Evolutionary conservation across 345 rosid genomes (phyloP), one percentile per base, ranked within the genome.

Genomic region (Eucalyptus regnans): DNA sequence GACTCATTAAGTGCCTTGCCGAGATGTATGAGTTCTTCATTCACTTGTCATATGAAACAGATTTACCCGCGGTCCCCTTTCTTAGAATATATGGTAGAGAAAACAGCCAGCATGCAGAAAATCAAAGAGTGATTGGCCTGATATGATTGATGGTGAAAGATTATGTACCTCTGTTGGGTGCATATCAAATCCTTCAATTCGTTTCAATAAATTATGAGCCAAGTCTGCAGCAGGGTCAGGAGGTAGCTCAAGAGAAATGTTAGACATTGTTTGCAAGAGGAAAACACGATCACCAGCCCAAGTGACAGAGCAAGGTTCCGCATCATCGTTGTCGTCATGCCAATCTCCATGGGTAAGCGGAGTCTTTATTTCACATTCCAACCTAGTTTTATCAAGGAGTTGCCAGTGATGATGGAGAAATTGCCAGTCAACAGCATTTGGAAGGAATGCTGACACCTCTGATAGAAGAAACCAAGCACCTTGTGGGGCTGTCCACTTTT

Each of bases 401-500:
- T 92, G 92, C 99, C 99, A 98, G 87, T 96, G 97, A 92, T 96
- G 98, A 92, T 94, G 96, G 89, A 98, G 99, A 90, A 98, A 97
- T 90, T 96, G 97, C 99, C 99, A 98, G 48, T 95, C 97, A 90
- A 97, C 94, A 68, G 97, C 92, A 90, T 94, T 94, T 86, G 97
- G 90, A 89, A 97, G 96, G 90, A 92, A 93, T 71, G 90, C 90
- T 25, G 99, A 98, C 89, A 97, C 95, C 94, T 96, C 99, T 43
- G 99, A 95, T 31, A 98, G 94, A 93, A 98, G 99, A 91, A 97
- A 91, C 99, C 99, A 97, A 89, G 98, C 96, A 91, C 99, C 99
- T 64, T 95, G 91, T 89, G 99, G 98, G 50, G 99, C 99, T 48
- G 97, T 95, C 99, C 99, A 98, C 92, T 94, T 95, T 84, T 94